Conservation (phyloP, 1,284 basidiomycete species). For the Waitea zeae region DNA sequence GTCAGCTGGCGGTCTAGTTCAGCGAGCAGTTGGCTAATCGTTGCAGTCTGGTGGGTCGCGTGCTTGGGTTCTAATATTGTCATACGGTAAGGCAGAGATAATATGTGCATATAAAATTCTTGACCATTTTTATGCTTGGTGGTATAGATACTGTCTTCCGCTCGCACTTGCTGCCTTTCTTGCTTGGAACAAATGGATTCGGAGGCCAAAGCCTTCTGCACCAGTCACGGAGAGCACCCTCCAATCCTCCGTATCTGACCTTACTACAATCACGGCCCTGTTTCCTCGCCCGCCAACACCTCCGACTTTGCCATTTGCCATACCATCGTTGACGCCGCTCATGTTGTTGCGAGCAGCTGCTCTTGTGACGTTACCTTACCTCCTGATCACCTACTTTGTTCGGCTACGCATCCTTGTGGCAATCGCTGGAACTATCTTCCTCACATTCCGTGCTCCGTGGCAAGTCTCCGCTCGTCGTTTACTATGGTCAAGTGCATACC, state of each 20-base stretch:
- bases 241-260: slow-evolving; percentile 32
- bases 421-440: slow-evolving; percentile 34
- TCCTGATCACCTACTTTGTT: slow-evolving; percentile 34
- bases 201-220: slow-evolving; percentile 27
- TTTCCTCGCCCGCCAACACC: slow-evolving; percentile 16
- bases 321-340: slow-evolving; percentile 13
- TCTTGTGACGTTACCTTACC: slow-evolving; percentile 40
- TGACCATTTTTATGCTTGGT: too few relatives aligned
- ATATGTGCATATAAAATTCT: too few relatives aligned
- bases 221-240: too few relatives aligned
- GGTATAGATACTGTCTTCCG: too few relatives aligned
- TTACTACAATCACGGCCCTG: slow-evolving; percentile 34
- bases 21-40: slow-evolving; percentile 48
- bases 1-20: slow-evolving; percentile 39
- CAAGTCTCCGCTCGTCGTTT: slow-evolving; percentile 29
- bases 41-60: slow-evolving; percentile 63
- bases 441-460: slow-evolving; percentile 54
- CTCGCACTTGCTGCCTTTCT: too few relatives aligned
- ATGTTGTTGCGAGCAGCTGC: slow-evolving; percentile 22
- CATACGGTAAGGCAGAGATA: slow-evolving; percentile 13
- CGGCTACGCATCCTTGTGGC: slow-evolving; percentile 43
- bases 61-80: slow-evolving; percentile 40
- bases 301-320: slow-evolving; percentile 10
- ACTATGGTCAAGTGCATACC: slow-evolving; percentile 46
- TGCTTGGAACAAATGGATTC: too few relatives aligned